A percentile compares a stretch with the other conserved stretches of the same genome.
phyloP scores from a whole-genome alignment of 495 filamentous ascomycete genomes.

The Jackrogersella minutella region DNA sequence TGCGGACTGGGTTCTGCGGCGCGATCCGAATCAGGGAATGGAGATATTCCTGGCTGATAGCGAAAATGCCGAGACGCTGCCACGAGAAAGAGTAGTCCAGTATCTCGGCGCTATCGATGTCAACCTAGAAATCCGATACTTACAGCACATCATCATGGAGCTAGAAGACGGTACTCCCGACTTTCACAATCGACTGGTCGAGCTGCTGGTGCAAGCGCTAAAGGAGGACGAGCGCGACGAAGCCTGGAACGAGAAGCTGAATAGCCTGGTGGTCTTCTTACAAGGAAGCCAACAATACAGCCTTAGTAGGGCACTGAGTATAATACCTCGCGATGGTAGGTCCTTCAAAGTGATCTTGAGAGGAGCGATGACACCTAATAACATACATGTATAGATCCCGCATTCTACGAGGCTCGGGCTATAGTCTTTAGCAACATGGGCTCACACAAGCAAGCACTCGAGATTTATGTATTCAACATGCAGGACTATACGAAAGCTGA shows the following conservation, averaged over 20 bases:
- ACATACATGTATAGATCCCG: conserved; percentile 64
- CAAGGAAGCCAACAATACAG: conserved; percentile 81
- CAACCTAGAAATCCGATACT: conserved; percentile 77
- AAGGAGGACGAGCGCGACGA: conserved; percentile 56
- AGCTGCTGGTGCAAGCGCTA: conserved; percentile 75
- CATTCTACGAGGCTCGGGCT: conserved; percentile 89
- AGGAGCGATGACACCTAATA: conserved; percentile 6
- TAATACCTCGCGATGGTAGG: conserved; percentile 81
- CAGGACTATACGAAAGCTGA: conserved; percentile 88
- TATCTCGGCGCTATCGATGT: conserved; percentile 76
- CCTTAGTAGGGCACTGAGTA: conserved; percentile 73
- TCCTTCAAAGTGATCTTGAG: conserved; percentile 9
- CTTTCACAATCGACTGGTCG: conserved; percentile 83
- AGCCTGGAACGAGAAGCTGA: conserved; percentile 63
- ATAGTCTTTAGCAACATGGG: conserved; percentile 96
- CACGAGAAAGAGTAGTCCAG: conserved; percentile 74
- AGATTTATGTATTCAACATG: conserved; percentile 96
- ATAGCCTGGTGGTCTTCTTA: conserved; percentile 76
- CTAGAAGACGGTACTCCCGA: conserved; percentile 83
- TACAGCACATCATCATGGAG: conserved; percentile 91
- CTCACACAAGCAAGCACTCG: conserved; percentile 89
- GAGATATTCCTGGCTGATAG: conserved; percentile 94
- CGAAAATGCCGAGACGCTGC: conserved; percentile 91
- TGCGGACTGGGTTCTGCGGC: conserved; percentile 82
- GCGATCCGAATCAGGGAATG: conserved; percentile 83